Evolutionary conservation across 192 early-diverging fungal species (phyloP).

Genomic region (Umbelopsis ramanniana): DNA sequence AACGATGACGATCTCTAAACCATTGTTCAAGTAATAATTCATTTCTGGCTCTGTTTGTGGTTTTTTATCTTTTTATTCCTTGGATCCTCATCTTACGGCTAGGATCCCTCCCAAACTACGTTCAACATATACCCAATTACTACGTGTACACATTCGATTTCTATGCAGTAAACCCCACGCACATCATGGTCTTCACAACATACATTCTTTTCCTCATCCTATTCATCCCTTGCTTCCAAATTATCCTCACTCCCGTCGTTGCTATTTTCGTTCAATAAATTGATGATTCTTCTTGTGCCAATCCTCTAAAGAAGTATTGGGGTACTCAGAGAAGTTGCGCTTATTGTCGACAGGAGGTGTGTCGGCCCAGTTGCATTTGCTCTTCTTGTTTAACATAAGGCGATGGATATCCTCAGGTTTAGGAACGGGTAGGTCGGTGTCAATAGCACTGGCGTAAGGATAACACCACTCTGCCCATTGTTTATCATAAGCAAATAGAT

Average conservation of each 20-base stretch:
- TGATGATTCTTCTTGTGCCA: conserved; percentile 59
- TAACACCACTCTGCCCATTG: conserved; percentile 36
- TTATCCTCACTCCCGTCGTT: not conserved
- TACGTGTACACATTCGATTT: not conserved
- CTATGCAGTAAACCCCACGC: not conserved
- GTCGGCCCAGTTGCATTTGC: conserved; percentile 50
- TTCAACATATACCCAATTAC: not conserved
- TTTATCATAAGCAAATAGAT: conserved; percentile 48
- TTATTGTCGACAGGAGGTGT: conserved; percentile 33
- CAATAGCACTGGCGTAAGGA: conserved; percentile 59
- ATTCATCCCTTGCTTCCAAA: not conserved
- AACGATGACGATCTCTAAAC: not conserved
- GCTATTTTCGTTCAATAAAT: conserved; percentile 29
- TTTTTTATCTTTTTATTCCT: not conserved
- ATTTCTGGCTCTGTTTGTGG: not conserved
- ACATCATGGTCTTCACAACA: not conserved
- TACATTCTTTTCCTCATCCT: not conserved
- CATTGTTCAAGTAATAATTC: not conserved
- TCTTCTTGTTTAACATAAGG: conserved; percentile 48
- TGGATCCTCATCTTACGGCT: not conserved
- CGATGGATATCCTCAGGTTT: conserved; percentile 40
- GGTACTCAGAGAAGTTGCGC: conserved; percentile 55
- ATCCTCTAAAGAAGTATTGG: conserved; percentile 51
- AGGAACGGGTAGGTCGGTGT: conserved; percentile 54
- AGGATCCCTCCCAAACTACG: not conserved